Evolutionary conservation across 2,329 filamentous ascomycete species (phyloP).

Genomic region (Calonectria honghensis): DNA sequence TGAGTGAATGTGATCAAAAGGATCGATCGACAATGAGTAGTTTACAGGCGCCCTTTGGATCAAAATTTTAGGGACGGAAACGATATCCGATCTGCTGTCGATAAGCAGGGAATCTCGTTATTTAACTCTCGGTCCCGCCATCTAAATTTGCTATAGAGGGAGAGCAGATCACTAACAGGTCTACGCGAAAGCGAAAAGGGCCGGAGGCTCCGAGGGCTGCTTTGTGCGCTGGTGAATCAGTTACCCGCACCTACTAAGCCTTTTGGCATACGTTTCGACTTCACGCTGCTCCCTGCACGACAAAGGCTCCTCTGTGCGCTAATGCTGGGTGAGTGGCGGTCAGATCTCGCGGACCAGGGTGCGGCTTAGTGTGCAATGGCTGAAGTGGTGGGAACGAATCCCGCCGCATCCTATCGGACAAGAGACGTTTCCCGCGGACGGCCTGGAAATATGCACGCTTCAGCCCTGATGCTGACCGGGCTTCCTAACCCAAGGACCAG

Average conservation of each 20-base stretch:
- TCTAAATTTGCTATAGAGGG: not conserved
- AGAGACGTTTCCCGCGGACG: not conserved
- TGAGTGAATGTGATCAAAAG: conserved; percentile 19
- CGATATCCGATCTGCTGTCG: conserved; percentile 19
- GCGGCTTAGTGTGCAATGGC: conserved; percentile 14
- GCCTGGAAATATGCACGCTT: not conserved
- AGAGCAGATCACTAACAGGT: conserved; percentile 17
- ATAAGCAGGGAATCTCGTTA: conserved; percentile 22
- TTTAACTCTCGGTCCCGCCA: conserved; percentile 18
- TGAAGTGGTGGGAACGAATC: conserved; percentile 4
- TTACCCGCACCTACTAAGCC: conserved; percentile 14
- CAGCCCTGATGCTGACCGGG: conserved; percentile 22
- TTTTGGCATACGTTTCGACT: conserved; percentile 25
- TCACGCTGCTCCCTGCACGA: conserved; percentile 18
- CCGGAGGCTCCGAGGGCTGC: conserved; percentile 23
- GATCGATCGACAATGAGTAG: conserved; percentile 20
- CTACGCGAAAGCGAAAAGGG: conserved; percentile 20
- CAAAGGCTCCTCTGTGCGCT: not conserved
- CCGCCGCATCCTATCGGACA: conserved; percentile 14
- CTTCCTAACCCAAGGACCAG: not conserved
- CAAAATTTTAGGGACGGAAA: conserved; percentile 12
- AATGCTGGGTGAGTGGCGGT: conserved; percentile 23
- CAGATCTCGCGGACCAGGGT: conserved; percentile 14
- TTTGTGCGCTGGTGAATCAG: conserved; percentile 19
- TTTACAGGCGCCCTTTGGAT: conserved; percentile 21